A percentile compares a stretch with the other conserved stretches of the same genome.
phyloP scores from a whole-genome alignment of 768 basidiomycete genomes.

The Amanita jacksonii region DNA sequence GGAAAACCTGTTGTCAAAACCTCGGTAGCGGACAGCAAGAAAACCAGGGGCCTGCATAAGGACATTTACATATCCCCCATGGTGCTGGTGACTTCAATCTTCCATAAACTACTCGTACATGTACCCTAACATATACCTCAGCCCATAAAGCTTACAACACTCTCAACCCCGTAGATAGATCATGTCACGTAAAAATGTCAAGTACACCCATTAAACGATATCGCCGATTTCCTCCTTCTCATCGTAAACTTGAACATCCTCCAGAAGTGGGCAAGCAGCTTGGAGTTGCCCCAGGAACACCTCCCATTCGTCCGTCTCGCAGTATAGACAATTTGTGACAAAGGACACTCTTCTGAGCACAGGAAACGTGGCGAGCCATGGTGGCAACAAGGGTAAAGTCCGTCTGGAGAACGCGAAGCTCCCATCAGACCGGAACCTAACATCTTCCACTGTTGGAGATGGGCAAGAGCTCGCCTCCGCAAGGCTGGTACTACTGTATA shows the following conservation, averaged over 20 bases:
- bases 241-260: background rate
- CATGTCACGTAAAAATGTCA: too few species aligned
- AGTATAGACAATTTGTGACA: slow-evolving; percentile 11
- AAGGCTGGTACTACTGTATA: too few species aligned
- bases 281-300: slow-evolving; percentile 7
- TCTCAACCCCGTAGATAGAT: too few species aligned
- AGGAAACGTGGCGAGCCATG: slow-evolving; percentile 16
- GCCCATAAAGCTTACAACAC: too few species aligned
- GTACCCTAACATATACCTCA: too few species aligned
- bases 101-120: too few species aligned
- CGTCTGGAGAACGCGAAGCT: slow-evolving; percentile 15
- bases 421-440: slow-evolving; percentile 15
- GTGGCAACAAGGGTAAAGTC: slow-evolving; percentile 13
- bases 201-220: too few species aligned
- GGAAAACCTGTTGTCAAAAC: slow-evolving; percentile 45
- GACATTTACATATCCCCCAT: too few species aligned
- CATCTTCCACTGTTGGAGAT: slow-evolving; percentile 4
- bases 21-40: too few species aligned
- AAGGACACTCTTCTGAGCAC: slow-evolving; percentile 11
- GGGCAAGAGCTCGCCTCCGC: background rate
- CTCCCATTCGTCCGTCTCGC: background rate
- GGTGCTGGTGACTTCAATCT: too few species aligned
- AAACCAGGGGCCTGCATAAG: too few species aligned
- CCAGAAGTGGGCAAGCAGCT: slow-evolving; percentile 9
- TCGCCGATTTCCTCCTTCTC: too few species aligned